phyloP scores from a whole-genome alignment of 2,329 filamentous ascomycete genomes.

The Epichloe amarillans region DNA sequence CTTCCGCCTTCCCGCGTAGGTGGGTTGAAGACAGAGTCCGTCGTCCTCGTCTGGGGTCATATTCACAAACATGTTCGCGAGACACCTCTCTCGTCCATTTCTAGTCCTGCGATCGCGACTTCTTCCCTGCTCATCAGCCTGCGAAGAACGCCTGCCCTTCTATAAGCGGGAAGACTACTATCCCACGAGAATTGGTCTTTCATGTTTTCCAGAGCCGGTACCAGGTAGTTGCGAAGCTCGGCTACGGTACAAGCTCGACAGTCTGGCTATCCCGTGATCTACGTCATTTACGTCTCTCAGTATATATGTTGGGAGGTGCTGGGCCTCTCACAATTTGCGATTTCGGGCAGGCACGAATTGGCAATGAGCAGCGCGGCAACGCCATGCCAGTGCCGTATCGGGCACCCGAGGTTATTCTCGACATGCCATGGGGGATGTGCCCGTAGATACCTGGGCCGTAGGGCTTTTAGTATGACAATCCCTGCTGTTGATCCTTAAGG shows the following conservation, averaged over 20 bases:
- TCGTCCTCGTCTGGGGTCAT: too few species aligned
- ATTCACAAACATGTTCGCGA: too few species aligned
- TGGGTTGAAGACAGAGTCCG: too few species aligned
- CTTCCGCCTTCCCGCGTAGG: too few species aligned
- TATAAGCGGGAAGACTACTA: constrained; percentile 1
- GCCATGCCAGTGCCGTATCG: constrained; percentile 19
- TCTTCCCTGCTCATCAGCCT: too few species aligned
- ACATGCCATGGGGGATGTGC: constrained; percentile 20
- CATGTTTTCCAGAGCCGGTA: background rate
- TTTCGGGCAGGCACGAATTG: constrained; percentile 23
- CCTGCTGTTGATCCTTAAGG: too few species aligned
- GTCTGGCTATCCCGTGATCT: constrained; percentile 29
- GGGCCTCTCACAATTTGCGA: constrained; percentile 21
- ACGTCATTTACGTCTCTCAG: constrained; percentile 19
- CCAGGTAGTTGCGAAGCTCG: constrained; percentile 27
- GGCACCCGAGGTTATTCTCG: constrained; percentile 24
- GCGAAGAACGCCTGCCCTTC: constrained; percentile 1
- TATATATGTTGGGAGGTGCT: constrained; percentile 18
- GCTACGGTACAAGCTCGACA: constrained; percentile 27
- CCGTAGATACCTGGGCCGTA: constrained; percentile 23
- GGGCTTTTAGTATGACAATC: constrained; percentile 18
- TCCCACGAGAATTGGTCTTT: constrained; percentile 2
- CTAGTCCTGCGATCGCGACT: too few species aligned
- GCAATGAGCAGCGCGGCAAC: constrained; percentile 9
- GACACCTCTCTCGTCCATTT: too few species aligned